Conservation (phyloP, 2,329 filamentous ascomycete genomes). For the Aureobasidium lini region DNA sequence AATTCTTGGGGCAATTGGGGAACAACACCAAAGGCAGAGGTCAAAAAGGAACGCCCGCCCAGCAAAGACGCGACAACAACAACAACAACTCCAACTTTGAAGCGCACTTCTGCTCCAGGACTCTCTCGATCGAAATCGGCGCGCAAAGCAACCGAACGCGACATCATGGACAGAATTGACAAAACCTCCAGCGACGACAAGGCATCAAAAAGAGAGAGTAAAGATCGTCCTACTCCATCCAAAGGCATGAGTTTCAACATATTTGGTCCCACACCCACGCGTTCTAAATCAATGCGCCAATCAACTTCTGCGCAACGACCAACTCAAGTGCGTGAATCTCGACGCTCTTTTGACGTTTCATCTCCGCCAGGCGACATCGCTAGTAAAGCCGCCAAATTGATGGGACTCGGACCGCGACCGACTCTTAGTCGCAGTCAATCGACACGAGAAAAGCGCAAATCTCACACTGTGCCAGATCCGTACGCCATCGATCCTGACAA, state of each 20-base stretch:
- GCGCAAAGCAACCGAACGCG: conserved; percentile 44
- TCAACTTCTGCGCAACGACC: conserved; percentile 39
- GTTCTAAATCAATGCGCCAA: conserved; percentile 61
- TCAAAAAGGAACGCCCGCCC: conserved; percentile 37
- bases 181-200: conserved; percentile 65
- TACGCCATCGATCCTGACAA: conserved; percentile 57
- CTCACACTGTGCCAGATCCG: conserved; percentile 47
- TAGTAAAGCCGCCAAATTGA: conserved; percentile 22
- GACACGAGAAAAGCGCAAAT: conserved; percentile 44
- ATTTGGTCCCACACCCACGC: conserved; percentile 44
- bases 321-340: background rate
- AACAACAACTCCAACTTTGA: conserved; percentile 32
- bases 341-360: background rate
- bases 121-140: conserved; percentile 51
- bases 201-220: conserved; percentile 42
- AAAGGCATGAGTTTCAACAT: conserved; percentile 53
- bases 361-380: conserved; percentile 5
- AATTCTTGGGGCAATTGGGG: conserved; percentile 69
- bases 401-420: conserved; percentile 47
- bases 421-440: conserved; percentile 38
- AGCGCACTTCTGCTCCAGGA: conserved; percentile 33
- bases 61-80: conserved; percentile 28
- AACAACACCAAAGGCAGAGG: conserved; percentile 36
- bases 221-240: conserved; percentile 44
- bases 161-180: conserved; percentile 33